phyloP scores from a whole-genome alignment of 106 monocot genomes.

The Dendrobium officinale region DNA sequence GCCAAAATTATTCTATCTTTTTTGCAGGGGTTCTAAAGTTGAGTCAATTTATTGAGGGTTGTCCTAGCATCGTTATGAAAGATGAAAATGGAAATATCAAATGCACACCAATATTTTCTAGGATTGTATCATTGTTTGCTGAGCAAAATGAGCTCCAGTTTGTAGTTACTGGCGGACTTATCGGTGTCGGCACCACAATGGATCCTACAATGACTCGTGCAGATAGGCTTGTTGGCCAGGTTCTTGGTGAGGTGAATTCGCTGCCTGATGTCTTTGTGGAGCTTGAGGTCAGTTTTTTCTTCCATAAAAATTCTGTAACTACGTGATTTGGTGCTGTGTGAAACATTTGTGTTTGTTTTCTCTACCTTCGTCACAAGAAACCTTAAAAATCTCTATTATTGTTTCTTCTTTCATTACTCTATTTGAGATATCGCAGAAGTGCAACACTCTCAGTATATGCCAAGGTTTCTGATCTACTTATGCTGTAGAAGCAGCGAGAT shows the following conservation, averaged over 20 bases:
- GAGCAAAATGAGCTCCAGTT: slow-evolving; percentile 98
- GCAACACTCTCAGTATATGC: no score
- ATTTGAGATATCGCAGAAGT: no score
- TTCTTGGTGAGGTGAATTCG: slow-evolving; percentile 89
- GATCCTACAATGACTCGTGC: slow-evolving; percentile 88
- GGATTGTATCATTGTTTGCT: slow-evolving; percentile 86
- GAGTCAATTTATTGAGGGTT: slow-evolving; percentile 82
- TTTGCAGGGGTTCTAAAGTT: slow-evolving; percentile 86
- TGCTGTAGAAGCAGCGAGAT: no score
- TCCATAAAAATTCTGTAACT: neutral
- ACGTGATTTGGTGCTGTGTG: neutral
- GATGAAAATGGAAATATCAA: slow-evolving; percentile 84
- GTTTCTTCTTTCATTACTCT: no score
- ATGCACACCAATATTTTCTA: slow-evolving; percentile 91
- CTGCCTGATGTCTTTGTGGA: slow-evolving; percentile 89
- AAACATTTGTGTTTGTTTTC: neutral
- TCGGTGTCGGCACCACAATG: slow-evolving; percentile 96
- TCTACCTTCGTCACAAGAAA: no score
- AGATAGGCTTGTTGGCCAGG: slow-evolving; percentile 90
- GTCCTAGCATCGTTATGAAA: slow-evolving; percentile 86
- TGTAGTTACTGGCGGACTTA: slow-evolving; percentile 92
- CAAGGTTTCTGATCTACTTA: no score
- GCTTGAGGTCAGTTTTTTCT: slow-evolving; percentile 56
- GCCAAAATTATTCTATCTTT: neutral
- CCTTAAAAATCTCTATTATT: no score